phyloP scores from a whole-genome alignment of 257 asterid genomes.

The Plantago major region DNA sequence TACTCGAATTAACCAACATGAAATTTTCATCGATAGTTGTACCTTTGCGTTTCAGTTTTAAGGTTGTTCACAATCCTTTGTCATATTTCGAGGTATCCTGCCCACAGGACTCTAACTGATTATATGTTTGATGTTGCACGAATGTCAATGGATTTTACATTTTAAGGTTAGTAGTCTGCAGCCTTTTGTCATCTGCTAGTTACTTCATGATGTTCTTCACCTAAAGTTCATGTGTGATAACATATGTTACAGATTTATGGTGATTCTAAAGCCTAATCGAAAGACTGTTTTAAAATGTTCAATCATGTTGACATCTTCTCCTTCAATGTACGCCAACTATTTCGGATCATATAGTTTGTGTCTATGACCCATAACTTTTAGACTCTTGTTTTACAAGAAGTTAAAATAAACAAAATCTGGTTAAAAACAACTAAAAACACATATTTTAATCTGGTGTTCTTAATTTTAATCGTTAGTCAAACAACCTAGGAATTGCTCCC shows the following conservation, averaged over 20 bases:
- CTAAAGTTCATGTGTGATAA: constrained; percentile 8
- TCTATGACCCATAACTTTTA: neutral
- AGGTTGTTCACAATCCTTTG: constrained; percentile 11
- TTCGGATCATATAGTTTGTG: too few relatives aligned
- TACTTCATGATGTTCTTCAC: constrained; percentile 8
- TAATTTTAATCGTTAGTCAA: too few relatives aligned
- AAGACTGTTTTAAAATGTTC: constrained; percentile 96
- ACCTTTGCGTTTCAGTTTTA: neutral
- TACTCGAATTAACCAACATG: too few relatives aligned
- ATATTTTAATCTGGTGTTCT: too few relatives aligned
- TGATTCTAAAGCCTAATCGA: constrained; percentile 71
- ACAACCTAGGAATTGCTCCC: neutral
- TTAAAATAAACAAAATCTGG: too few relatives aligned
- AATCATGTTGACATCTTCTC: constrained; percentile 77
- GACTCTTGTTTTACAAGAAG: too few relatives aligned
- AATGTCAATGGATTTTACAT: constrained; percentile 96
- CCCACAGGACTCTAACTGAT: constrained; percentile 97
- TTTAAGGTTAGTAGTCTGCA: constrained; percentile 59
- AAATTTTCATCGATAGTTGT: neutral
- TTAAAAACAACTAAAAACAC: too few relatives aligned
- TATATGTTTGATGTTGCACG: constrained; percentile 88
- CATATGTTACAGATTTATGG: constrained; percentile 72
- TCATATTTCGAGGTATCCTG: constrained; percentile 61
- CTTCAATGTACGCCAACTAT: constrained; percentile 60
- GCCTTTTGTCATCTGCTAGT: constrained; percentile 5